These are phyloP conservation scores for Colletotrichum lini DNA, from an alignment of 2,329 filamentous ascomycete species.

Conservation along the genomic window DNA sequence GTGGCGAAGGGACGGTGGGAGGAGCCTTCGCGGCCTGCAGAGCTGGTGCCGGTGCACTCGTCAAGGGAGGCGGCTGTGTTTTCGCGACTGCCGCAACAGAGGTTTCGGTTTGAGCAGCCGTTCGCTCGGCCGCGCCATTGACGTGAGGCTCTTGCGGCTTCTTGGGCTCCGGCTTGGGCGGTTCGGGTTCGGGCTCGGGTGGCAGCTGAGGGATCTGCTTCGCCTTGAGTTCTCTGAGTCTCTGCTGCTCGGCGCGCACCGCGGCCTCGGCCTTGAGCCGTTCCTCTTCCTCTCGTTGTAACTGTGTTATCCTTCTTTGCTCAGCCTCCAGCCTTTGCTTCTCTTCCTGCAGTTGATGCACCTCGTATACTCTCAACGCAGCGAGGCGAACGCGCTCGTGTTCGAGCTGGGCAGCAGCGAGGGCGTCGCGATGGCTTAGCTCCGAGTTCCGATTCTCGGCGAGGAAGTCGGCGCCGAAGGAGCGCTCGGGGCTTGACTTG, in stretches of 20 bases:
- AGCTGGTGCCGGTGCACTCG: slow-evolving; percentile 39
- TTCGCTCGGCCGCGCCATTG: slow-evolving; percentile 43
- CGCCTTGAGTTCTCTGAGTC: slow-evolving; percentile 62
- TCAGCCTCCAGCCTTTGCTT: slow-evolving; percentile 59
- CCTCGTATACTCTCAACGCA: slow-evolving; percentile 63
- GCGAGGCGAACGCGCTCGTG: slow-evolving; percentile 75
- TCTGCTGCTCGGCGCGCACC: slow-evolving; percentile 62
- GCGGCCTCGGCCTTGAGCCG: slow-evolving; percentile 61
- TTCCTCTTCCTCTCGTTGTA: slow-evolving; percentile 63
- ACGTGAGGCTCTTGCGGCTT: slow-evolving; percentile 44
- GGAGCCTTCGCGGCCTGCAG: slow-evolving; percentile 36
- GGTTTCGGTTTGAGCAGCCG: slow-evolving; percentile 29
- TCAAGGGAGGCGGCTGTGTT: slow-evolving; percentile 21
- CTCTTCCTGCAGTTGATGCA: slow-evolving; percentile 63
- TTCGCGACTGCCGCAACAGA: slow-evolving; percentile 32
- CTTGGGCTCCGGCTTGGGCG: slow-evolving; percentile 46
- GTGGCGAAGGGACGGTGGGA: slow-evolving; percentile 37
- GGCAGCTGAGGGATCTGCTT: slow-evolving; percentile 61
- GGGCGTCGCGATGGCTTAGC: slow-evolving; percentile 74
- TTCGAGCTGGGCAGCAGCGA: slow-evolving; percentile 75
- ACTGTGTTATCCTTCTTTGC: slow-evolving; percentile 58
- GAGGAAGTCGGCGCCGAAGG: slow-evolving; percentile 73
- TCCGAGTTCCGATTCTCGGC: slow-evolving; percentile 74
- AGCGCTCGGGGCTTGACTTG: slow-evolving; percentile 58
- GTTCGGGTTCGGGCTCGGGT: slow-evolving; percentile 53